Base-by-base conservation (phyloP, 2,329 filamentous ascomycete genomes). In the Zymoseptoria brevis region DNA sequence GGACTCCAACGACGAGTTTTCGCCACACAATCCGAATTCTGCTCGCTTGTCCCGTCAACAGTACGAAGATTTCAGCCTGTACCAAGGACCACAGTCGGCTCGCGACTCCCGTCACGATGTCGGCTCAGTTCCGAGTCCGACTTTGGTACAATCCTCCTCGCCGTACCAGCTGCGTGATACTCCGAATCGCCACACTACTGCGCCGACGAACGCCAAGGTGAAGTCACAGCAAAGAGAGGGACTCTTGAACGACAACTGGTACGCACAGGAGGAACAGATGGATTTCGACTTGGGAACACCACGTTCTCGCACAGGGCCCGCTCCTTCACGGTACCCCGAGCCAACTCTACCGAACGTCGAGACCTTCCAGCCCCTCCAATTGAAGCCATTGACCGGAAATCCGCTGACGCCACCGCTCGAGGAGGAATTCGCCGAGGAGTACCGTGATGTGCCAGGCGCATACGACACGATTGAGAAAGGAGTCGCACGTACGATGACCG, bases 1-100 rank as follows among this genome's bases (percentile, higher is more conserved):
- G 16, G 77, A 82, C 53, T 89, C 86, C 2, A 80, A 82, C 9
- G 80, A 82, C 30, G 84, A 83, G 22, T 82, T 80, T 61, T 81
- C 78, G 13, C 75, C 75, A 1, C 78, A 79, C 57, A 81, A 77
- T 8, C 78, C 80, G 8, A 73, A 75, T 54, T 68, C 79, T 62
- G 81, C 79, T 48, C 77, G 78, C 54, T 79, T 83, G 64, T 84
- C 84, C 0, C 80, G 79, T 45, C 66, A 71, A 45, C 77, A 85
- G 65, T 76, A 84, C 11, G 67, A 71, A 11, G 81, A 52, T 54
- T 56, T 59, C 55, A 60, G 57, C 52, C 48, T 70, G 50, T 69
- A 70, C 54, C 64, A 66, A 35, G 66, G 71, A 35, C 66, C 72
- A n/a, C 63, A 64, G 4, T 72, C 75, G 11, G 67, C 68, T 30